Conservation (phyloP, 2,329 filamentous ascomycete genomes). For the Pyrenochaeta sp. region DNA sequence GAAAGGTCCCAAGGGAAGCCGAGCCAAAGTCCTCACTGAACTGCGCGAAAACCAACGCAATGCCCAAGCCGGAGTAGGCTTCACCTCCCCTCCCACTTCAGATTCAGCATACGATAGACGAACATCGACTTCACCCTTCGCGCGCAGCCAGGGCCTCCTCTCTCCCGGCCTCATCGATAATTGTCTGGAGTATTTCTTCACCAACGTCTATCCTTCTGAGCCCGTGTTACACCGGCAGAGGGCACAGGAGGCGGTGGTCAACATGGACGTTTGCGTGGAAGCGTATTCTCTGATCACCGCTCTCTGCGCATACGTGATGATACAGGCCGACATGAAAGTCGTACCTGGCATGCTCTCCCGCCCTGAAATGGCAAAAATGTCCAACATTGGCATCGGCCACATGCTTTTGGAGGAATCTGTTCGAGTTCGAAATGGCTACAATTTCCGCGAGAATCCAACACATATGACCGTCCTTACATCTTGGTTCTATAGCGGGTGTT, state of each 20-base stretch:
- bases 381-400: conserved; percentile 57
- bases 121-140: conserved; percentile 52
- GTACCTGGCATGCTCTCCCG: conserved; percentile 56
- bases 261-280: conserved; percentile 61
- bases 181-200: conserved; percentile 68
- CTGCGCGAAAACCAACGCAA: conserved; percentile 61
- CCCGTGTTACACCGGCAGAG: conserved; percentile 63
- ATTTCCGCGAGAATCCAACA: conserved; percentile 65
- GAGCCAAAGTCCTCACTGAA: conserved; percentile 69
- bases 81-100: too few species aligned
- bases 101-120: conserved; percentile 50
- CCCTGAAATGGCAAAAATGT: conserved; percentile 51
- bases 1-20: conserved; percentile 68
- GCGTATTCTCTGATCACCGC: conserved; percentile 65
- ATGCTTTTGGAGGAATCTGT: conserved; percentile 67
- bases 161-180: conserved; percentile 58
- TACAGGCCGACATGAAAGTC: conserved; percentile 56
- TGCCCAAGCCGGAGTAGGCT: conserved; percentile 53
- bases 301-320: conserved; percentile 60
- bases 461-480: conserved; percentile 67
- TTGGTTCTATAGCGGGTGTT: conserved; percentile 67
- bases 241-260: conserved; percentile 61
- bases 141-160: conserved; percentile 59
- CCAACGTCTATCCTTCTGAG: conserved; percentile 70
- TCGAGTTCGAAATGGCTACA: conserved; percentile 62